Percentiles rank a stretch among this genome's conserved stretches.
phyloP scores from a whole-genome alignment of 331 rosid genomes.

The Malus hybrid region DNA sequence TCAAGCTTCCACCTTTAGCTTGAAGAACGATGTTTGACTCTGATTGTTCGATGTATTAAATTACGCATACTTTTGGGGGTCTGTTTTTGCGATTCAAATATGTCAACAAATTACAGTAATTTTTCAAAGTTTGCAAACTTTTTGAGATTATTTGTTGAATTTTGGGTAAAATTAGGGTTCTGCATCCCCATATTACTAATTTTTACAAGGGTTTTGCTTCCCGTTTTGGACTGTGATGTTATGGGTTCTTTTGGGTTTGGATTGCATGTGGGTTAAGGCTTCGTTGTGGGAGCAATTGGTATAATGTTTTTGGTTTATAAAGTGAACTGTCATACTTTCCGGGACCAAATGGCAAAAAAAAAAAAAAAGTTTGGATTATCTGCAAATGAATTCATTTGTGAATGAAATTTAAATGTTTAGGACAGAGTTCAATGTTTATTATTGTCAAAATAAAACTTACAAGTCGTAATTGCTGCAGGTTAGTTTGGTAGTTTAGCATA shows the following conservation, averaged over 20 bases:
- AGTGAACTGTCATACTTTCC: background rate
- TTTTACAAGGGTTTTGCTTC: background rate
- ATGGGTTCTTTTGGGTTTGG: background rate
- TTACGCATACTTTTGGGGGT: background rate
- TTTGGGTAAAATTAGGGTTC: background rate
- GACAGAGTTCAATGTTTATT: background rate
- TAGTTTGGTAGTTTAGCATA: background rate
- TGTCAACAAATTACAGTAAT: background rate
- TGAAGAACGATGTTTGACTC: background rate
- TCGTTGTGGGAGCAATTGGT: background rate
- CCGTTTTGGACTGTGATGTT: background rate
- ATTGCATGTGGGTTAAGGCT: background rate
- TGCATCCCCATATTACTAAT: background rate
- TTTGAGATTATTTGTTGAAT: background rate
- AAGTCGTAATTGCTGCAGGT: background rate
- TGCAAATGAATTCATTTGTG: background rate
- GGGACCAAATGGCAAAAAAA: too few relatives aligned
- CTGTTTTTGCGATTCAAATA: background rate
- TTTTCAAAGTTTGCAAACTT: background rate
- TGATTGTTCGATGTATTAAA: background rate
- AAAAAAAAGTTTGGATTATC: background rate
- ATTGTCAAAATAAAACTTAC: background rate
- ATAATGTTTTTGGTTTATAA: background rate
- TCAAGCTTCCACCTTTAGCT: background rate
- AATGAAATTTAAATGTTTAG: background rate